Conservation (phyloP, 768 basidiomycete species). For the Podaxis pistillaris region DNA sequence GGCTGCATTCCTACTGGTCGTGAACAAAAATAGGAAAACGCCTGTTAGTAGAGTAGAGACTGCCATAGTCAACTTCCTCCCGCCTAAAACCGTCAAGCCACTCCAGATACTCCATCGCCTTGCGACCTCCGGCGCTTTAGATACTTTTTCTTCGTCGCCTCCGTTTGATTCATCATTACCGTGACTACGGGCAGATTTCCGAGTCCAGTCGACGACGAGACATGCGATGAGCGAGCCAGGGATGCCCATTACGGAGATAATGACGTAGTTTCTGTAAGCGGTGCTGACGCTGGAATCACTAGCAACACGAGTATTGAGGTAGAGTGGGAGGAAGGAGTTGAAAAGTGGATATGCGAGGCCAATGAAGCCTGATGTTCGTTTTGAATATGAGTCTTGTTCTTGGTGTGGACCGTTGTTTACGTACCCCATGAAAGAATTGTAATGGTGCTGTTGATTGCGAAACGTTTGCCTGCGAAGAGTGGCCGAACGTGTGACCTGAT, state of each 20-base stretch:
- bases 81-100: conserved; percentile 34
- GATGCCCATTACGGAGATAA: conserved; percentile 44
- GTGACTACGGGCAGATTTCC: conserved; percentile 21
- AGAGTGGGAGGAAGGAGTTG: conserved; percentile 50
- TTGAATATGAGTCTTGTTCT: not conserved
- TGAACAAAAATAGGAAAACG: conserved; percentile 51
- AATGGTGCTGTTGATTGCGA: conserved; percentile 45
- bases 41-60: conserved; percentile 42
- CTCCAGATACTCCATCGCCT: conserved; percentile 3
- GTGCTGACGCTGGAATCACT: conserved; percentile 21
- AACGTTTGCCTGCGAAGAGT: conserved; percentile 42
- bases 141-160: not conserved
- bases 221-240: conserved; percentile 49
- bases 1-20: conserved; percentile 39
- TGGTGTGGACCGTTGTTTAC: conserved; percentile 11
- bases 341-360: conserved; percentile 56
- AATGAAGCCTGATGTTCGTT: conserved; percentile 31
- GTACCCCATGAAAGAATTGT: conserved; percentile 53
- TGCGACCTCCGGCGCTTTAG: not conserved
- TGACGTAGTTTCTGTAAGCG: conserved; percentile 49
- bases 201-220: conserved; percentile 42
- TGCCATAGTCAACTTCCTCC: conserved; percentile 47
- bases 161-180: not conserved
- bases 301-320: conserved; percentile 36
- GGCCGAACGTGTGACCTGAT: conserved; percentile 48